phyloP scores from a whole-genome alignment of 169 alveolate genomes.

The Plasmodium falciparum region DNA sequence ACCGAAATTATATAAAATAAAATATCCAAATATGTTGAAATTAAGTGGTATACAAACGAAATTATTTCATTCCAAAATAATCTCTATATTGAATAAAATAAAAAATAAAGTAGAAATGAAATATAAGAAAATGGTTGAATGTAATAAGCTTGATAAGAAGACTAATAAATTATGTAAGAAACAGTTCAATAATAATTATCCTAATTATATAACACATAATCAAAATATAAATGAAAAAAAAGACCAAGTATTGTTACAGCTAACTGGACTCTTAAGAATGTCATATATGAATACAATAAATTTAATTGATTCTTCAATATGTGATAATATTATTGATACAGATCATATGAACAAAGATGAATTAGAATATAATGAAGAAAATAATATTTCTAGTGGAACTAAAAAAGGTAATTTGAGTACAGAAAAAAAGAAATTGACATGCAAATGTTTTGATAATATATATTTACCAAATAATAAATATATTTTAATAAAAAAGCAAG shows the following conservation, averaged over 20 bases:
- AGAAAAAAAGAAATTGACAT: slow-evolving; percentile 7
- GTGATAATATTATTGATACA: slow-evolving; percentile 18
- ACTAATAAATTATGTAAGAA: background rate
- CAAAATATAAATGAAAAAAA: background rate
- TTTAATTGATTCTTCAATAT: slow-evolving; percentile 36
- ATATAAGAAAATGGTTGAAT: background rate
- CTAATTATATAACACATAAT: no score
- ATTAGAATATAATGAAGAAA: background rate
- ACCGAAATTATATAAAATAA: slow-evolving; percentile 37
- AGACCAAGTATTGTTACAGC: slow-evolving; percentile 13
- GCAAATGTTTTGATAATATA: slow-evolving; percentile 52
- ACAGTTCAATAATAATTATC: no score
- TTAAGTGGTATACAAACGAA: slow-evolving; percentile 28
- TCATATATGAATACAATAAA: slow-evolving; percentile 66
- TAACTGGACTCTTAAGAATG: slow-evolving; percentile 54
- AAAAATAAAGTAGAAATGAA: slow-evolving; percentile 11
- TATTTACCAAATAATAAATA: slow-evolving; percentile 61
- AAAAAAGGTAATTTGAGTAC: background rate
- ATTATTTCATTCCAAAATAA: slow-evolving; percentile 44
- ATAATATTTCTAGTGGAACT: background rate
- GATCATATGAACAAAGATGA: background rate
- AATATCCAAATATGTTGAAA: slow-evolving; percentile 45
- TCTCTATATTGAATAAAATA: slow-evolving; percentile 22
- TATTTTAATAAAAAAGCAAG: slow-evolving; percentile 35
- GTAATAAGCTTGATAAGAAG: background rate